These are phyloP conservation scores for Cercospora berteroae DNA, from an alignment of 2,329 filamentous ascomycete species.

Conservation along the genomic window DNA sequence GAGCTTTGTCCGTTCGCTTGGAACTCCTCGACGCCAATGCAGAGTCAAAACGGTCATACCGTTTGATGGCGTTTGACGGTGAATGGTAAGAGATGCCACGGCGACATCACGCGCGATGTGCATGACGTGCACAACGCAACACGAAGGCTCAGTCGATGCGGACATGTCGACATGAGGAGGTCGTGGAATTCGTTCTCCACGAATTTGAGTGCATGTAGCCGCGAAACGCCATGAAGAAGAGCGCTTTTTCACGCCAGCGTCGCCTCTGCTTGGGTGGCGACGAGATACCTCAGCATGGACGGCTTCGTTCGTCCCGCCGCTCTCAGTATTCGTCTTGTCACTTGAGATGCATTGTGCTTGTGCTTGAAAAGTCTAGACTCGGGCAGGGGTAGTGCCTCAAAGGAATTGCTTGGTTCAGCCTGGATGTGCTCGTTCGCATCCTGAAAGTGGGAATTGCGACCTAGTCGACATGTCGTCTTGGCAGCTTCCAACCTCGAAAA, in stretches of 20 bases:
- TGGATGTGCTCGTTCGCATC: not conserved
- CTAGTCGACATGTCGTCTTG: not conserved
- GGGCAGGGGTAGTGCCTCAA: not conserved
- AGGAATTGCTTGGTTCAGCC: not conserved
- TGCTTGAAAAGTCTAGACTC: not conserved
- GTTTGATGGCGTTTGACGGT: not conserved
- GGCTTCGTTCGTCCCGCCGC: not conserved
- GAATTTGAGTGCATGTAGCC: not conserved
- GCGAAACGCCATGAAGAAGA: not conserved
- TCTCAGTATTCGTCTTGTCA: not conserved
- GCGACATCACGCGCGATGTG: not conserved
- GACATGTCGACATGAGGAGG: not conserved
- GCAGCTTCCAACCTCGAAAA: not conserved
- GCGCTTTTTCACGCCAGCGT: not conserved
- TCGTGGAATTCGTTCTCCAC: not conserved
- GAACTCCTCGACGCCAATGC: not conserved
- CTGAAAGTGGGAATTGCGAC: not conserved
- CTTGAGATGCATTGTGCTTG: not conserved
- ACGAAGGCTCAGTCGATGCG: too few species aligned
- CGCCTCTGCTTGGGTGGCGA: not conserved
- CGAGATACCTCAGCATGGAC: not conserved
- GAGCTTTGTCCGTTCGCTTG: not conserved
- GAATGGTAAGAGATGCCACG: not conserved
- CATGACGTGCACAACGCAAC: not conserved
- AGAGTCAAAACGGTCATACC: not conserved